Evolutionary conservation across 257 asterid genomes (phyloP).

Genomic region (Penstemon davidsonii): DNA sequence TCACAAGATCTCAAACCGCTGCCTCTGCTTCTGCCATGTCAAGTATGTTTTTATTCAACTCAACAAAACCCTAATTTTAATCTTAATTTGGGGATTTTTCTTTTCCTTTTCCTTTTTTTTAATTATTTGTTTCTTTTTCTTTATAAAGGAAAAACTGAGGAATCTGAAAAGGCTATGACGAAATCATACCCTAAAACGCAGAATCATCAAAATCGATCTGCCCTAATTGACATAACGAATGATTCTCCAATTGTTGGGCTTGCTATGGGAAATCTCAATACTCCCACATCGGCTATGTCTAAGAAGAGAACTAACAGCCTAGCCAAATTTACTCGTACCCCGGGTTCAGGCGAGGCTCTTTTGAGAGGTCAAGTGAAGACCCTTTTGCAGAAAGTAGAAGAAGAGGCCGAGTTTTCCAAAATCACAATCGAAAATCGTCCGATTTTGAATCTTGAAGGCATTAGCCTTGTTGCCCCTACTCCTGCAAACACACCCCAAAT

Average conservation of each 20-base stretch:
- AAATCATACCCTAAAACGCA: slow-evolving; percentile 42
- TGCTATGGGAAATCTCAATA: slow-evolving; percentile 63
- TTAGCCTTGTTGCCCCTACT: slow-evolving; percentile 68
- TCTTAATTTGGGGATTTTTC: not conserved
- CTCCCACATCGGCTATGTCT: slow-evolving; percentile 81
- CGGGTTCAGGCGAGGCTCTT: slow-evolving; percentile 92
- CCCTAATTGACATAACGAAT: slow-evolving; percentile 77
- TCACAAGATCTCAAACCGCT: slow-evolving; percentile 69
- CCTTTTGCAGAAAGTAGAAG: slow-evolving; percentile 87
- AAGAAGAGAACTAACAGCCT: slow-evolving; percentile 45
- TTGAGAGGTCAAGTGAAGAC: slow-evolving; percentile 92
- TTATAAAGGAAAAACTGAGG: slow-evolving; percentile 58
- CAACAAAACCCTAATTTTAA: not conserved
- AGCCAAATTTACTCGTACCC: slow-evolving; percentile 38
- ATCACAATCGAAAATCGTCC: slow-evolving; percentile 45
- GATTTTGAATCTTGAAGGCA: slow-evolving; percentile 47
- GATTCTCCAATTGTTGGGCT: slow-evolving; percentile 97
- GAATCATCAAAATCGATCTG: slow-evolving; percentile 66
- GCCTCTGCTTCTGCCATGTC: slow-evolving; percentile 41
- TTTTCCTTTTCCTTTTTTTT: not conserved
- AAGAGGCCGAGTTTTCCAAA: slow-evolving; percentile 66
- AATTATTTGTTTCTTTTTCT: not conserved
- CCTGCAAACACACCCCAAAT: slow-evolving; percentile 86
- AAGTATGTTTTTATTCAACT: slow-evolving; percentile 25
- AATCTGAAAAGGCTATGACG: slow-evolving; percentile 38